Percentiles rank a stretch among this genome's conserved stretches.
Conservation (phyloP, 371 early-diverging fungal species). For the Vavraia culicis region DNA sequence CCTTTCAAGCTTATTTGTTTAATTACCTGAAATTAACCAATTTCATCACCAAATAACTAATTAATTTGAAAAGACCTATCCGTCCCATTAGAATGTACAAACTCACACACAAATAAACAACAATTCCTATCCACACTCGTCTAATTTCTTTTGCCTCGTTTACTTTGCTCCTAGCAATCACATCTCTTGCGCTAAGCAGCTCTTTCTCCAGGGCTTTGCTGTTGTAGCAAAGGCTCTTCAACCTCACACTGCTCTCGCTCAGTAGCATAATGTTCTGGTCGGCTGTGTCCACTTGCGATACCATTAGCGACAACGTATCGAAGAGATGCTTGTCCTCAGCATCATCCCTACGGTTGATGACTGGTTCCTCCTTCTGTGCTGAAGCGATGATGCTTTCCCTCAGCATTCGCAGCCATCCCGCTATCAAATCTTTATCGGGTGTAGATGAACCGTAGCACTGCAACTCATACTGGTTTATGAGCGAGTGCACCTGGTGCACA, state of each 20-base stretch:
- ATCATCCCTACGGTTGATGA: too few species aligned
- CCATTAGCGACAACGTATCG: constrained; percentile 26
- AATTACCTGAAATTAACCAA: not conserved
- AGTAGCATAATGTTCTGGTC: constrained; percentile 26
- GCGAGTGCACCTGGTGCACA: too few species aligned
- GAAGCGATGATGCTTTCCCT: too few species aligned
- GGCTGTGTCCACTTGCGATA: constrained; percentile 35
- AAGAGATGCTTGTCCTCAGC: constrained; percentile 8
- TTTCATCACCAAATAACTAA: constrained; percentile 6
- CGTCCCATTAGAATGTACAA: not conserved
- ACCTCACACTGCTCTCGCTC: constrained; percentile 30
- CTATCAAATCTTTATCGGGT: too few species aligned
- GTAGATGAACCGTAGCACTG: too few species aligned
- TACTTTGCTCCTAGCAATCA: constrained; percentile 10
- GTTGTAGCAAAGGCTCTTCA: constrained; percentile 32
- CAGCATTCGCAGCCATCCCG: too few species aligned
- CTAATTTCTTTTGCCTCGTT: constrained; percentile 18
- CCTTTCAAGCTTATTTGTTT: not conserved
- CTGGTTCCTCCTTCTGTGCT: too few species aligned
- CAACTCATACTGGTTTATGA: too few species aligned
- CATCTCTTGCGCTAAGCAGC: constrained; percentile 19
- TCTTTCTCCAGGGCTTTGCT: constrained; percentile 35
- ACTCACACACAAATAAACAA: constrained; percentile 1
- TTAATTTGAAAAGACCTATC: not conserved
- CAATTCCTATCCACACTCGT: not conserved